Evolutionary conservation across 2,329 filamentous ascomycete species (phyloP), one percentile per base, ranked within the genome.

Genomic region (Curvularia sp.): DNA sequence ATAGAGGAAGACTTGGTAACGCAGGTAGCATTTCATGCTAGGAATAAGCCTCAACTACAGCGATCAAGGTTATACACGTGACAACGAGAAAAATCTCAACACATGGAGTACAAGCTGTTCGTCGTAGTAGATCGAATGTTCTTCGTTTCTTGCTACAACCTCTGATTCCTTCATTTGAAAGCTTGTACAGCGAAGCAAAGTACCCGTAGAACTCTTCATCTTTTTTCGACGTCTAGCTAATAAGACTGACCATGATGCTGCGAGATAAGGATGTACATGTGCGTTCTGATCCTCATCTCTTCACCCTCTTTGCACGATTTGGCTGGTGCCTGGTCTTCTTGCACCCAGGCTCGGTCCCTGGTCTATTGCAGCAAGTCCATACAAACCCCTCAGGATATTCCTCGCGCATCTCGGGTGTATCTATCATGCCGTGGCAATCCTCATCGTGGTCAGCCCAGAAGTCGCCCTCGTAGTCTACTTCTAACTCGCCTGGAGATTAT

Each of bases 401-500:
- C 15, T 70, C 50, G 1, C 64, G 61, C 28, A 59, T 69, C 30
- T 66, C 60, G 0, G 60, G 20, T 1, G 62, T 61, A 51, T 75
- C 70, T 7, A 74, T 73, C 1, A 30, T 9, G 0, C 75, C 74
- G 31, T 76, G 70, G 42, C 51, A 55, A 30, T 49, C 6, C 48
- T 72, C 66, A 35, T 76, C 73, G 13, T 69, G 61, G 48, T 78
- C 71, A 2, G 57, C 68, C 73, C 74, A 77, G 28, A 61, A 46
- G 39, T 67, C 68, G 0, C 26, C 44, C 8, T 42, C 39, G 18
- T 24, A 22, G 18, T 42, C 39, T 42, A 24, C 39, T 4, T 42
- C 39, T 42, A 24, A 24, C 9, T 4, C 4, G 39, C 39, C 39
- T 42, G 20, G 3, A 24, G 18, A 42, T 42, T 22, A 41, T 4